Conservation (phyloP, 2,329 filamentous ascomycete species). For the Neofusicoccum laricinum region DNA sequence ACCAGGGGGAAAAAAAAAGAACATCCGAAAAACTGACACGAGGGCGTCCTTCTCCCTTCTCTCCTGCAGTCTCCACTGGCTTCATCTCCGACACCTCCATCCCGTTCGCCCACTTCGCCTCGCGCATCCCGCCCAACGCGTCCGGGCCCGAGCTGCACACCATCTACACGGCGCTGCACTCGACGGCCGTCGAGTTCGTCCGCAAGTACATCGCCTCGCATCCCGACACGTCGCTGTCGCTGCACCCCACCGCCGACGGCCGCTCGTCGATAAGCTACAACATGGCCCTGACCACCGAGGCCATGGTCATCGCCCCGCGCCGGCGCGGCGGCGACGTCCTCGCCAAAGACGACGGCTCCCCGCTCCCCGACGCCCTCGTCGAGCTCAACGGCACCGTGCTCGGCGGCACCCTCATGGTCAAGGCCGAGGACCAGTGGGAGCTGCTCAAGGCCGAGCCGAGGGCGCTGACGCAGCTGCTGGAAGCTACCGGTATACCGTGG, state of each 20-base stretch:
- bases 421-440: conserved; percentile 54
- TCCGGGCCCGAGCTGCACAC: conserved; percentile 33
- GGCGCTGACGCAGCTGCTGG: conserved; percentile 44
- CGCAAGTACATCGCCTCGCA: conserved; percentile 42
- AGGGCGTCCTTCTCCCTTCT: background rate
- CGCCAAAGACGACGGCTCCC: conserved; percentile 35
- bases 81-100: conserved; percentile 32
- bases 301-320: conserved; percentile 55
- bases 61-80: conserved; percentile 19
- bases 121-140: conserved; percentile 39
- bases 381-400: conserved; percentile 57
- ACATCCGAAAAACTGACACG: background rate
- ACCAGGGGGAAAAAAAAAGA: too few species aligned
- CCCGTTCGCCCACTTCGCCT: conserved; percentile 52
- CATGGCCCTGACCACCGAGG: conserved; percentile 53
- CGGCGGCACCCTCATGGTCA: conserved; percentile 59
- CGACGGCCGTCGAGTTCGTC: conserved; percentile 31
- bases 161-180: conserved; percentile 35
- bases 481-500: conserved; percentile 32
- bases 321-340: conserved; percentile 44
- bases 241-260: conserved; percentile 31
- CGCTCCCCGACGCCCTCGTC: conserved; percentile 35
- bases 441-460: conserved; percentile 40
- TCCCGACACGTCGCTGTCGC: conserved; percentile 30
- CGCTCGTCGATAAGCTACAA: conserved; percentile 56